phyloP scores from a whole-genome alignment of 805 yeast species.

The Aciculoconidium aculeatum region DNA sequence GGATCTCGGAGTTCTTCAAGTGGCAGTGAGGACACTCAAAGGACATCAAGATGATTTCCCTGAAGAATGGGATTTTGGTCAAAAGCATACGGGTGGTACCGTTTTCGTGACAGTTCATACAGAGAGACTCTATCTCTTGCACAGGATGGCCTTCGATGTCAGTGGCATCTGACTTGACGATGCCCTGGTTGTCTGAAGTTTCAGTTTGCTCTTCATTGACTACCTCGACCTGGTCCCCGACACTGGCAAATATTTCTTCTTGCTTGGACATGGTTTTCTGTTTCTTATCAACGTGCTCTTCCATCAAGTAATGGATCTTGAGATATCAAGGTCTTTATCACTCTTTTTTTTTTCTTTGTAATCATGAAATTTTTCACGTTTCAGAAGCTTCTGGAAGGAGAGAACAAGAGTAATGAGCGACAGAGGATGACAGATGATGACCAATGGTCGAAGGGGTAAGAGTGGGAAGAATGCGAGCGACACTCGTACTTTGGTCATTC shows the following conservation, averaged over 20 bases:
- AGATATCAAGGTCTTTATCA: too few species aligned
- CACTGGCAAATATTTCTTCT: constrained; percentile 20
- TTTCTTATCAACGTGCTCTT: too few species aligned
- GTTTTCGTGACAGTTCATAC: constrained; percentile 89
- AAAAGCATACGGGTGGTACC: constrained; percentile 81
- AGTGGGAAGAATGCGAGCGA: too few species aligned
- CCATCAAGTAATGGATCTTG: too few species aligned
- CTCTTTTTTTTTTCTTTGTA: too few species aligned
- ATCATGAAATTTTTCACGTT: too few species aligned
- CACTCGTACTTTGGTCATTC: too few species aligned
- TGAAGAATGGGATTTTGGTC: constrained; percentile 86
- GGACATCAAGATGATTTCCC: constrained; percentile 89
- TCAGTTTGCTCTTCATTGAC: constrained; percentile 13
- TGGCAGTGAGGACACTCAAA: constrained; percentile 95
- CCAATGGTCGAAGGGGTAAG: too few species aligned
- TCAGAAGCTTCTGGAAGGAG: too few species aligned
- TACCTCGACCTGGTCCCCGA: constrained; percentile 38
- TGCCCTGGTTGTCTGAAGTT: constrained; percentile 31
- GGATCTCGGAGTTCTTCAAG: constrained; percentile 84
- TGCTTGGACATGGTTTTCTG: constrained; percentile 10
- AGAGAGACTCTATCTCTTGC: constrained; percentile 88
- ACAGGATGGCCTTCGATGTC: constrained; percentile 92
- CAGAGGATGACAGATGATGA: too few species aligned
- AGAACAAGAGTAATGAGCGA: too few species aligned
- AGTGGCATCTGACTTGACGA: constrained; percentile 65